These are phyloP conservation scores for Mycena citricolor DNA, from an alignment of 1,284 basidiomycete genomes.

Conservation along the genomic window DNA sequence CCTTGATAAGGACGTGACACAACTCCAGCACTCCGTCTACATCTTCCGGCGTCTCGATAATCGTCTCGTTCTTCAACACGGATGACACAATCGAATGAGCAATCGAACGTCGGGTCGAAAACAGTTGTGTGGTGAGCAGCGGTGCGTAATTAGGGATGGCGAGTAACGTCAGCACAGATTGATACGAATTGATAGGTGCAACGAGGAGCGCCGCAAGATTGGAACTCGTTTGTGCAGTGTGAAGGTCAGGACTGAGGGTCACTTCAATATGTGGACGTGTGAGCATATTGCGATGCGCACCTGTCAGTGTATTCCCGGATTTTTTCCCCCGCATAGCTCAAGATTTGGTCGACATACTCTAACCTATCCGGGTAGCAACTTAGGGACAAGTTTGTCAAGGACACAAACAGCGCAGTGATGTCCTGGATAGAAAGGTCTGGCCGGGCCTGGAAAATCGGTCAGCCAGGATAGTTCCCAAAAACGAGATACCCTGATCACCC, in stretches of 20 bases:
- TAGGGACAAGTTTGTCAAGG: slow-evolving; percentile 87
- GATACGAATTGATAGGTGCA: slow-evolving; percentile 91
- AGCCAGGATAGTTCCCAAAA: slow-evolving; percentile 8
- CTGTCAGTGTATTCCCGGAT: slow-evolving; percentile 80
- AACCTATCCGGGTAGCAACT: slow-evolving; percentile 94
- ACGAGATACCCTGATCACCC: slow-evolving; percentile 49
- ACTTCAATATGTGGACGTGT: slow-evolving; percentile 23
- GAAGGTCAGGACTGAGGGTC: slow-evolving; percentile 72
- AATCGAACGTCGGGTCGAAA: slow-evolving; percentile 84
- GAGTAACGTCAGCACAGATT: slow-evolving; percentile 90
- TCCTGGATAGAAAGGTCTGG: slow-evolving; percentile 95
- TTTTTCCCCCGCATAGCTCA: slow-evolving; percentile 85
- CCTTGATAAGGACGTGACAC: slow-evolving; percentile 87
- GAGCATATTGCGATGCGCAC: slow-evolving; percentile 39
- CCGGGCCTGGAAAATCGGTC: slow-evolving; percentile 61
- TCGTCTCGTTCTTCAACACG: slow-evolving; percentile 91
- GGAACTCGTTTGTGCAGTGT: slow-evolving; percentile 80
- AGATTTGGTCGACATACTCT: slow-evolving; percentile 93
- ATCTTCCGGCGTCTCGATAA: slow-evolving; percentile 88
- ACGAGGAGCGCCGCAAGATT: slow-evolving; percentile 89
- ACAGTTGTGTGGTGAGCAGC: slow-evolving; percentile 81
- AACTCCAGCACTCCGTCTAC: slow-evolving; percentile 89
- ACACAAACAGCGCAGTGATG: slow-evolving; percentile 90
- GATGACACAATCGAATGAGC: slow-evolving; percentile 90
- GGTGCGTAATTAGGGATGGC: slow-evolving; percentile 87